phyloP scores from a whole-genome alignment of 129 eudicot genomes.

The Pulicaria dysenterica region DNA sequence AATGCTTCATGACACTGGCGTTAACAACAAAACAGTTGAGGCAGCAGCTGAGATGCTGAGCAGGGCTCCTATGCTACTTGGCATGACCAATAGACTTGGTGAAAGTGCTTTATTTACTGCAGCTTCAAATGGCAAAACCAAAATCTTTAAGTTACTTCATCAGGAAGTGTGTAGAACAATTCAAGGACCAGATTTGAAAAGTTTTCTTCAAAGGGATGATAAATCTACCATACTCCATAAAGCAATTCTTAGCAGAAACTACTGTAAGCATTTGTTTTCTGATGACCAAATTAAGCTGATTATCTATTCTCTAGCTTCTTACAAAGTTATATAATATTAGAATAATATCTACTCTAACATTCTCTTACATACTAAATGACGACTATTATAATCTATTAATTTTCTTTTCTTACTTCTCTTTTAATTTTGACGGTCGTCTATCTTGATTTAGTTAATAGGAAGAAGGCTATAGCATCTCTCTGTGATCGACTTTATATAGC shows the following conservation, averaged over 20 bases:
- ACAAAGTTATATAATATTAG: no score
- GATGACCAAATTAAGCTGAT: no score
- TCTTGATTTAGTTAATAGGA: no score
- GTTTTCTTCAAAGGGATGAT: slow-evolving; percentile 24
- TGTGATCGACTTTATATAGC: no score
- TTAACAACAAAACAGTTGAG: slow-evolving; percentile 1
- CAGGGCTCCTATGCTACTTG: slow-evolving; percentile 30
- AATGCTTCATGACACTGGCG: slow-evolving; percentile 34
- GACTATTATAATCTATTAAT: no score
- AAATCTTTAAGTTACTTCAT: slow-evolving; percentile 37
- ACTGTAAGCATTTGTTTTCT: slow-evolving; percentile 17
- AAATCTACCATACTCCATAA: slow-evolving; percentile 40
- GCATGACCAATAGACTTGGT: slow-evolving; percentile 14
- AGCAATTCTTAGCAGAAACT: slow-evolving; percentile 30
- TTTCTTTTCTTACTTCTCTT: no score
- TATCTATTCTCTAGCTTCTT: no score
- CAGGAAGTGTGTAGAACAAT: slow-evolving; percentile 10
- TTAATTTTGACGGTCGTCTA: no score
- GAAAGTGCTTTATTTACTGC: slow-evolving; percentile 43
- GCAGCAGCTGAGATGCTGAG: slow-evolving; percentile 27
- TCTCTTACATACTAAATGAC: no score
- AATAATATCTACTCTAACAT: no score
- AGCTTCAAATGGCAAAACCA: slow-evolving; percentile 18
- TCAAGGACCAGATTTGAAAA: slow-evolving; percentile 5
- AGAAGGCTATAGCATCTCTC: no score